Evolutionary conservation across 345 rosid species (phyloP), one percentile per base, ranked within the genome.

Genomic region (Syzygium aqueum): DNA sequence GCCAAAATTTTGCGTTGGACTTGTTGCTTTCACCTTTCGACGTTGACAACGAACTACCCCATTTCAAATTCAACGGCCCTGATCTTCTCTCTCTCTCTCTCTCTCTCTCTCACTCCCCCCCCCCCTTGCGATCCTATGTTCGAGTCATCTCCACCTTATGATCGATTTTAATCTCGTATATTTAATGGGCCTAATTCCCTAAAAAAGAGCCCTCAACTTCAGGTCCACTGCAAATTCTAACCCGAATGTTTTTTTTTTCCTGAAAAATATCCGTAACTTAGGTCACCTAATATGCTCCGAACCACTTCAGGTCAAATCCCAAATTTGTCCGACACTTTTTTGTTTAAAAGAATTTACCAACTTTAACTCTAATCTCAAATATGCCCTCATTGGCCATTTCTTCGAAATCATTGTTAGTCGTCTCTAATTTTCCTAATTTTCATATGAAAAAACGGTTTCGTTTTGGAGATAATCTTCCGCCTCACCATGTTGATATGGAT

Each of bases 51-150:
- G 12, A 23, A 22, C 40, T 37, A 17, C 15, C 37, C 85, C 37
- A 22, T 50, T 90, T 90, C 87, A 73, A 89, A 91, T 87, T 56
- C 86, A 86, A 89, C 88, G 96, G 94, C 92, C 85, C 5, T 37
- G 93, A 95, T 94, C 78, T 61, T 61, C 49, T 12, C 8, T 12
- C 43, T 15, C 12, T n/a, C n/a, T n/a, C n/a, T n/a, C n/a, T n/a
- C n/a, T n/a, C n/a, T n/a, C n/a, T n/a, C n/a, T n/a, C n/a, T n/a
- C n/a, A n/a, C n/a, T n/a, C n/a, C n/a, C n/a, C n/a, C n/a, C n/a
- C n/a, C n/a, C n/a, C n/a, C n/a, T n/a, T n/a, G n/a, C n/a, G 77
- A 30, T 65, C 77, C 49, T 11, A 4, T 37, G 46, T 37, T 65
- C 25, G 80, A 22, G 13, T 37, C 80, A 11, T 11, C 49, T 73